A percentile compares a stretch with the other conserved stretches of the same genome.
These are phyloP conservation scores for Saccharomycopsis vini DNA, from an alignment of 805 yeast genomes.

Conservation along the genomic window DNA sequence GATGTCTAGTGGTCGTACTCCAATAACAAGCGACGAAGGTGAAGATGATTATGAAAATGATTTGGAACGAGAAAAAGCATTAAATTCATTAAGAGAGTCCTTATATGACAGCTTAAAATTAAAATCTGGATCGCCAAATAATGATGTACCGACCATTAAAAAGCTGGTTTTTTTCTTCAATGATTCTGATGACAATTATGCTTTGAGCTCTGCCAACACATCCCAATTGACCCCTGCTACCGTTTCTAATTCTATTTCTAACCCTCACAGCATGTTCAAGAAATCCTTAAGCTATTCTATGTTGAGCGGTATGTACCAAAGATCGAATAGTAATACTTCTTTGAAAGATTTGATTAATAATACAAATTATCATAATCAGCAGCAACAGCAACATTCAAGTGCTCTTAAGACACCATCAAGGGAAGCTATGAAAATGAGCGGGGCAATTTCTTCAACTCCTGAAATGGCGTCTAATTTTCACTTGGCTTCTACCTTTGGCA, in stretches of 20 bases:
- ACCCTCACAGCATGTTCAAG: background rate
- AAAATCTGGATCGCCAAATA: background rate
- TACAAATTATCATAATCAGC: too few relatives aligned
- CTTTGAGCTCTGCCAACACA: too few relatives aligned
- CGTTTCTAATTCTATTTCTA: background rate
- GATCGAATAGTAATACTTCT: constrained; percentile 2
- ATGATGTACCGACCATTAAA: too few relatives aligned
- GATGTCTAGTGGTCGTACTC: too few relatives aligned
- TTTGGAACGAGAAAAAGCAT: constrained; percentile 4
- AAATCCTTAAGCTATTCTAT: constrained; percentile 11
- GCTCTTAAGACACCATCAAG: background rate
- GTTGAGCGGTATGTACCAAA: background rate
- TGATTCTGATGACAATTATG: background rate
- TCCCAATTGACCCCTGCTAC: background rate
- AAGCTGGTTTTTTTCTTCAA: too few relatives aligned
- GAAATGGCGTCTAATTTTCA: constrained; percentile 7
- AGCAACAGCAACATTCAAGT: background rate
- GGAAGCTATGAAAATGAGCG: constrained; percentile 5
- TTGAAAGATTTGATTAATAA: constrained; percentile 7
- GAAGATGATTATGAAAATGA: constrained; percentile 4
- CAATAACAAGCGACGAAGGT: constrained; percentile 1
- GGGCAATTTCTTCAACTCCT: constrained; percentile 9
- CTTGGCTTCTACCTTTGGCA: background rate
- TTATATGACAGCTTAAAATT: constrained; percentile 4
- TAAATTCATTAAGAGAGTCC: constrained; percentile 14